Evolutionary conservation across 2,329 filamentous ascomycete species (phyloP), one percentile per base, ranked within the genome.

Genomic region (Pestalotiopsis sp.): DNA sequence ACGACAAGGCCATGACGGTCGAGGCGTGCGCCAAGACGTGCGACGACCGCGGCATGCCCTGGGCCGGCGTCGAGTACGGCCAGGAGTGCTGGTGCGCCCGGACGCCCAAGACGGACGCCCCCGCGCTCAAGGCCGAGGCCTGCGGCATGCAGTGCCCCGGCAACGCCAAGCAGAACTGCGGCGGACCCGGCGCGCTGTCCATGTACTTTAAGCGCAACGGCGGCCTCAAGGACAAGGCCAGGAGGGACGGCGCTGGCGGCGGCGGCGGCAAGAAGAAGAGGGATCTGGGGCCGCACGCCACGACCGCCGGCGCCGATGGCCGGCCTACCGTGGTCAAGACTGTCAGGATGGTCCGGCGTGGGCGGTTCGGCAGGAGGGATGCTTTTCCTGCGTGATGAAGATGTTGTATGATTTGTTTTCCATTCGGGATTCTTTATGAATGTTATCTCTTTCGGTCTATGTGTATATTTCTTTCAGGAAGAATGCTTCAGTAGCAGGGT

Each of bases 51-150:
- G 64, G 64, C 23, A 57, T 66, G 12, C 2, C 45, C 41, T 66
- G 17, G 23, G 64, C 45, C 64, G 41, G 45, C 12, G 20, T 56
- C 45, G 64, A 66, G 64, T 66, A 66, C 64, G 64, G 41, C 25
- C 64, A 57, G 20, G 64, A 66, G 64, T 66, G 64, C n/a, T 66
- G 64, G 64, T 58, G 64, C 36, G 64, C 49, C 27, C 23, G n/a
- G 45, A 27, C 12, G 9, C 41, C 57, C 12, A 66, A 56, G 20
- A 20, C 13, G 23, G 39, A 36, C 11, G 64, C 64, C 12, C 23
- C 25, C n/a, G 31, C 25, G 64, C 12, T 57, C 41, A 20, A 58
- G 12, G 45, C 23, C 13, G 41, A 25, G 11, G 7, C 11, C 4
- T 66, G 64, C 36, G 25, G 14, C 23, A 66, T 66, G 64, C 25